Evolutionary conservation across 1,139 yeast genomes (phyloP).

Genomic region (Scheffersomyces insectosa): DNA sequence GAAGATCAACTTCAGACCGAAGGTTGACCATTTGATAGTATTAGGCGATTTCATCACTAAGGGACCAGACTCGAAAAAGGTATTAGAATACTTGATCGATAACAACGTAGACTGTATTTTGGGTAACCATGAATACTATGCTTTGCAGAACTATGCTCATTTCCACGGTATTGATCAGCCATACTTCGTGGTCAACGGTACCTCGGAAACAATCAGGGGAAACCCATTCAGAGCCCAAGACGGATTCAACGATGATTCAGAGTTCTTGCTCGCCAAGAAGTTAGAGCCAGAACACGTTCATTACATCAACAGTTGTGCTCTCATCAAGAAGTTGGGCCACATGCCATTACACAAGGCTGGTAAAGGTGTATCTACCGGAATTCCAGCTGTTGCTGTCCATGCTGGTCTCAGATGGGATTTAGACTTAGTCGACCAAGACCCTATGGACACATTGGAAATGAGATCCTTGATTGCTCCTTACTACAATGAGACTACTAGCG

Average conservation of each 20-base stretch:
- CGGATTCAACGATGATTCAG: conserved; percentile 53
- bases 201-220: not conserved
- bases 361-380: conserved; percentile 12
- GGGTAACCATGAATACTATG: conserved; percentile 85
- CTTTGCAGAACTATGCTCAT: conserved; percentile 59
- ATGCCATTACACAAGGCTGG: conserved; percentile 47
- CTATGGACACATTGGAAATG: conserved; percentile 61
- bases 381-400: conserved; percentile 63
- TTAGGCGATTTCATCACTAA: conserved; percentile 86
- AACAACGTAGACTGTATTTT: conserved; percentile 68
- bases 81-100: conserved; percentile 65
- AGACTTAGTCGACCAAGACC: conserved; percentile 56
- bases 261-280: conserved; percentile 58
- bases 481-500: conserved; percentile 54
- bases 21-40: conserved; percentile 61
- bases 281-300: conserved; percentile 60
- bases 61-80: conserved; percentile 74
- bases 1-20: conserved; percentile 42
- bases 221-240: conserved; percentile 5
- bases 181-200: conserved; percentile 9
- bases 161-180: conserved; percentile 52
- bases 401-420: conserved; percentile 74
- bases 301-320: conserved; percentile 61
- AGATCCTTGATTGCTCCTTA: conserved; percentile 61
- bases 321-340: conserved; percentile 62